Conservation (phyloP, 257 asterid genomes). For the Ehretia macrophylla region DNA sequence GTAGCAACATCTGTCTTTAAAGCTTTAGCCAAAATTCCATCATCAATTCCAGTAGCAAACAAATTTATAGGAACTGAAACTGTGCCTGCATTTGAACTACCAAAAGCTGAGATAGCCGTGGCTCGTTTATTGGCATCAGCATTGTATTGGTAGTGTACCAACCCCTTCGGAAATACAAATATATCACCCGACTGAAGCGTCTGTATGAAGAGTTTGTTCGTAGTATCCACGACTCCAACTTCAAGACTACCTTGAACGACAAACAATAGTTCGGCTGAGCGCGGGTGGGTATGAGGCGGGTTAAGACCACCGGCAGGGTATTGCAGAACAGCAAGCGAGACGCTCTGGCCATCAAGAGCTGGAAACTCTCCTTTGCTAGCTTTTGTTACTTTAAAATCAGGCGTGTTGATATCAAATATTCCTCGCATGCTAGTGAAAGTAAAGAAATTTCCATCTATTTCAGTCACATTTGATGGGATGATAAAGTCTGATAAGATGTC, state of each 20-base stretch:
- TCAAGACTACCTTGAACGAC: slow-evolving; percentile 16
- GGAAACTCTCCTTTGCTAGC: slow-evolving; percentile 14
- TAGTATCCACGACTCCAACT: slow-evolving; percentile 21
- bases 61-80: slow-evolving; percentile 41
- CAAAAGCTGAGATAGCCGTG: slow-evolving; percentile 44
- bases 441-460: too few species aligned
- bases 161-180: background rate
- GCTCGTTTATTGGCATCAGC: slow-evolving; percentile 36
- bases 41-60: slow-evolving; percentile 38
- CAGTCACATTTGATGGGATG: too few species aligned
- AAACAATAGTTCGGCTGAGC: slow-evolving; percentile 13
- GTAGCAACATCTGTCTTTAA: slow-evolving; percentile 50
- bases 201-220: slow-evolving; percentile 10
- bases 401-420: too few species aligned
- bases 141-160: too few species aligned
- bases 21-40: slow-evolving; percentile 34
- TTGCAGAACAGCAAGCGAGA: slow-evolving; percentile 20
- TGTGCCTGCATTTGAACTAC: slow-evolving; percentile 51
- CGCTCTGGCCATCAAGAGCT: slow-evolving; percentile 25
- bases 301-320: slow-evolving; percentile 16
- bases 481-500: too few species aligned
- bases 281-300: slow-evolving; percentile 30
- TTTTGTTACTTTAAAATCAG: too few species aligned
- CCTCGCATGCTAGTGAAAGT: too few species aligned
- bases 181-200: slow-evolving; percentile 10